A percentile compares a stretch with the other conserved stretches of the same genome.
Conservation (phyloP, 805 yeast genomes). For the Wickerhamiella kurtzmanii region DNA sequence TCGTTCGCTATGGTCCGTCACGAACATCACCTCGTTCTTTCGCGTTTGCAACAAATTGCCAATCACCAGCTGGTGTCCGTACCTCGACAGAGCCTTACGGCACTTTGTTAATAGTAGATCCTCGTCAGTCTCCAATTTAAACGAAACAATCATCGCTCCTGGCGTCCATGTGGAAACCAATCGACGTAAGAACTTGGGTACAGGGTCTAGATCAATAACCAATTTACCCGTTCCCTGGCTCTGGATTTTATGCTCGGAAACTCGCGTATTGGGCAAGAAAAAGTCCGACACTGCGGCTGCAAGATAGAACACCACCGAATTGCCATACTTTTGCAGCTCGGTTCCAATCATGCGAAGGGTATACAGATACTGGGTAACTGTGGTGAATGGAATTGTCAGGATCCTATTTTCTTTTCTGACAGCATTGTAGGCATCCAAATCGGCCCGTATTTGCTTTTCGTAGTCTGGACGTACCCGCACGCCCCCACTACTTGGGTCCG, state of each 20-base stretch:
- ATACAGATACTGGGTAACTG: conserved; percentile 86
- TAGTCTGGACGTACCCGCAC: conserved; percentile 50
- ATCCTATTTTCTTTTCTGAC: conserved; percentile 41
- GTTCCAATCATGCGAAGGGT: conserved; percentile 59
- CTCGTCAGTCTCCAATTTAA: conserved; percentile 83
- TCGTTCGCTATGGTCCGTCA: conserved; percentile 31
- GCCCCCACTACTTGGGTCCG: conserved; percentile 29
- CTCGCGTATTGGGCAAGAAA: conserved; percentile 69
- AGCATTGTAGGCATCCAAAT: conserved; percentile 33
- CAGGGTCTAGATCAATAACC: conserved; percentile 81
- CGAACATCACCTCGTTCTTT: conserved; percentile 78
- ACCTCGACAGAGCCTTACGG: conserved; percentile 62
- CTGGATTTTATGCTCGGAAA: conserved; percentile 93
- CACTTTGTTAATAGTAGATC: conserved; percentile 62
- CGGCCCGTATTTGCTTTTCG: conserved; percentile 46
- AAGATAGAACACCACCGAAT: conserved; percentile 50
- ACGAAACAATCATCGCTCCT: conserved; percentile 83
- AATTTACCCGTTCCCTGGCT: conserved; percentile 55
- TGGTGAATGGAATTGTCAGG: conserved; percentile 77
- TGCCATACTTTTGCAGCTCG: conserved; percentile 37
- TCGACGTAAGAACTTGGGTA: conserved; percentile 81
- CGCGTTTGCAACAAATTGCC: conserved; percentile 87
- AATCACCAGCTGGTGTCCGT: conserved; percentile 86
- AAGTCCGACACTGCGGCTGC: conserved; percentile 99
- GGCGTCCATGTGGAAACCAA: conserved; percentile 93